Conservation (phyloP, 257 asterid species). For the Scutellaria minor region DNA sequence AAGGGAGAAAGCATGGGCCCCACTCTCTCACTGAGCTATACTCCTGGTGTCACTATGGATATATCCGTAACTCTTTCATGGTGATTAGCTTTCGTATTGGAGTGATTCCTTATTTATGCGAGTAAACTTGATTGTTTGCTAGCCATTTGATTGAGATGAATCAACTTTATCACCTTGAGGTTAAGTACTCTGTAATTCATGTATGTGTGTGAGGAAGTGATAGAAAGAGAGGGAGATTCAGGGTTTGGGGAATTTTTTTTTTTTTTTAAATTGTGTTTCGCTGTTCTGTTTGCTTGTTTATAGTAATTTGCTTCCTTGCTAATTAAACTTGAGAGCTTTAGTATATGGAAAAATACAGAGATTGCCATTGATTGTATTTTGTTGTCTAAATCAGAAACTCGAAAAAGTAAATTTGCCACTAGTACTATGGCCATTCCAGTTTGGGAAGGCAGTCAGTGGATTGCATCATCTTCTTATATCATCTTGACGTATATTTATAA, state of each 20-base stretch:
- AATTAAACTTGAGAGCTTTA: background rate
- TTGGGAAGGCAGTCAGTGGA: slow-evolving; percentile 11
- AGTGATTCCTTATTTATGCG: slow-evolving; percentile 11
- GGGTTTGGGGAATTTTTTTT: background rate
- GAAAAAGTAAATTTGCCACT: background rate
- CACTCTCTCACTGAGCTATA: slow-evolving; percentile 73
- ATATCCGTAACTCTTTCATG: slow-evolving; percentile 57
- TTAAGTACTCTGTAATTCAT: background rate
- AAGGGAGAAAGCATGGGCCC: slow-evolving; percentile 85
- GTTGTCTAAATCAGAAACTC: background rate
- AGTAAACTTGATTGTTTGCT: background rate
- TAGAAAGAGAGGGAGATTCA: background rate
- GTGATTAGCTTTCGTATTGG: slow-evolving; percentile 46
- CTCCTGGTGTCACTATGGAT: slow-evolving; percentile 81
- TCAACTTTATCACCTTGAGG: slow-evolving; percentile 3
- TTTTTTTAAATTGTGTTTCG: background rate
- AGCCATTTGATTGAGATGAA: slow-evolving; percentile 27
- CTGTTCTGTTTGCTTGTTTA: background rate
- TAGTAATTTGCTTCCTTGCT: slow-evolving; percentile 9
- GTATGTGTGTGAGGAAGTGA: background rate
- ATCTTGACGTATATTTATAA: background rate
- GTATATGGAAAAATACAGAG: too few relatives aligned
- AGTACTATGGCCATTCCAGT: slow-evolving; percentile 21
- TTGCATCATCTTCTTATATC: too few relatives aligned
- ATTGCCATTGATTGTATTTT: background rate